Conservation (phyloP, 306 rosid species). For the Corylus americana region DNA sequence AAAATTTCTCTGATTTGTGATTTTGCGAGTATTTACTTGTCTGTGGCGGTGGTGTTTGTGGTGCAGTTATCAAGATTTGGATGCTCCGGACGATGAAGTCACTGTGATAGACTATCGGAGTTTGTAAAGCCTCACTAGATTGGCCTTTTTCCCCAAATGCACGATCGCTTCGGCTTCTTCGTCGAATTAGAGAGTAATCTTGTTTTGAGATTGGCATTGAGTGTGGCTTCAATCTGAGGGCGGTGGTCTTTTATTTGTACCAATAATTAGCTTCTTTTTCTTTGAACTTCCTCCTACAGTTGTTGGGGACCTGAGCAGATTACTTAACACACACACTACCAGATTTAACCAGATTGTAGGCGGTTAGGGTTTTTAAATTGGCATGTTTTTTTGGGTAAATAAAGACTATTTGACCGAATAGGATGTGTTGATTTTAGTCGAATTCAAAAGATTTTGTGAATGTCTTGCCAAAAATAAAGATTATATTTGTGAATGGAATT, state of each 20-base stretch:
- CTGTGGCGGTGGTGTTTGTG: conserved; percentile 23
- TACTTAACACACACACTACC: conserved; percentile 6
- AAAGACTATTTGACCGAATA: background rate
- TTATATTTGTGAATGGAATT: background rate
- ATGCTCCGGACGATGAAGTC: conserved; percentile 96
- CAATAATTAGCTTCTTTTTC: conserved; percentile 1
- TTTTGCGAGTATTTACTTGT: conserved; percentile 4
- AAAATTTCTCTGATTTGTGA: background rate
- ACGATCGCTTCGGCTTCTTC: conserved; percentile 15
- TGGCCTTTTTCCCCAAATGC: conserved; percentile 7
- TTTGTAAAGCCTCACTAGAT: conserved; percentile 47
- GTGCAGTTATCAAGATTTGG: conserved; percentile 94
- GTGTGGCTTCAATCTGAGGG: background rate
- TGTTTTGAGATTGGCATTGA: conserved; percentile 12
- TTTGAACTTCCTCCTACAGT: background rate
- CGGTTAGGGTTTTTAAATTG: conserved; percentile 23
- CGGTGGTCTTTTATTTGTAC: conserved; percentile 10
- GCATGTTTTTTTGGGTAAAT: conserved; percentile 3
- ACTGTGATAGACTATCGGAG: conserved; percentile 98
- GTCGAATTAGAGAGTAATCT: conserved; percentile 9
- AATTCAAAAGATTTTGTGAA: conserved; percentile 2
- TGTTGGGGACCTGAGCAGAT: conserved; percentile 3
- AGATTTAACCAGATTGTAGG: conserved; percentile 2
- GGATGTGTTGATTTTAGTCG: background rate
- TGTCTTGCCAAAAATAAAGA: background rate